A percentile compares a stretch with the other conserved stretches of the same genome.
Evolutionary conservation across 495 filamentous ascomycete genomes (phyloP).

Genomic region (Xylaria sp.): DNA sequence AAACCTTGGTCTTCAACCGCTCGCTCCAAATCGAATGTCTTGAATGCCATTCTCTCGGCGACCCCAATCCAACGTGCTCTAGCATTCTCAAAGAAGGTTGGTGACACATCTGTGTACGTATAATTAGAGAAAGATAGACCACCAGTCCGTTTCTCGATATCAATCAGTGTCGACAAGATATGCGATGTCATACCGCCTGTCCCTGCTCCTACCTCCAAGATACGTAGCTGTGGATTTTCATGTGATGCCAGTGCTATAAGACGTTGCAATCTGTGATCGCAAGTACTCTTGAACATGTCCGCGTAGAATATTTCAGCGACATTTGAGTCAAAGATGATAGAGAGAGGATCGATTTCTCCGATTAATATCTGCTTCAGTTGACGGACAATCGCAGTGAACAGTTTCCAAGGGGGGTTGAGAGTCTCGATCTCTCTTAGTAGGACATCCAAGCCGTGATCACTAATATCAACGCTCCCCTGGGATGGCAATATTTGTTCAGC

Average conservation of each 20-base stretch:
- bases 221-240: conserved; percentile 49
- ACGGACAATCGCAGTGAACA: conserved; percentile 37
- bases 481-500: conserved; percentile 10
- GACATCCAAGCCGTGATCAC: conserved; percentile 21
- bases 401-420: conserved; percentile 35
- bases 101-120: conserved; percentile 61
- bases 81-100: conserved; percentile 56
- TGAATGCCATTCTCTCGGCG: conserved; percentile 40
- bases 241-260: conserved; percentile 41
- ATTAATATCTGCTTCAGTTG: conserved; percentile 49
- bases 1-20: conserved; percentile 41
- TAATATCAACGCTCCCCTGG: background rate
- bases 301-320: conserved; percentile 38
- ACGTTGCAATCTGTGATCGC: conserved; percentile 32
- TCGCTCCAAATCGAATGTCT: conserved; percentile 44
- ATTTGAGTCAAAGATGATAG: conserved; percentile 39
- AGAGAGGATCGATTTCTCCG: conserved; percentile 49
- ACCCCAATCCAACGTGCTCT: conserved; percentile 30
- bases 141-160: conserved; percentile 35
- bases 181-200: conserved; percentile 49
- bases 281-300: conserved; percentile 33
- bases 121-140: conserved; percentile 44
- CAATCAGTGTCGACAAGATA: conserved; percentile 30
- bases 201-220: conserved; percentile 58
- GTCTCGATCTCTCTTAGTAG: conserved; percentile 30